A percentile compares a stretch with the other conserved stretches of the same genome.
Conservation (phyloP, 2,329 filamentous ascomycete genomes). For the Cladophialophora yegresii region DNA sequence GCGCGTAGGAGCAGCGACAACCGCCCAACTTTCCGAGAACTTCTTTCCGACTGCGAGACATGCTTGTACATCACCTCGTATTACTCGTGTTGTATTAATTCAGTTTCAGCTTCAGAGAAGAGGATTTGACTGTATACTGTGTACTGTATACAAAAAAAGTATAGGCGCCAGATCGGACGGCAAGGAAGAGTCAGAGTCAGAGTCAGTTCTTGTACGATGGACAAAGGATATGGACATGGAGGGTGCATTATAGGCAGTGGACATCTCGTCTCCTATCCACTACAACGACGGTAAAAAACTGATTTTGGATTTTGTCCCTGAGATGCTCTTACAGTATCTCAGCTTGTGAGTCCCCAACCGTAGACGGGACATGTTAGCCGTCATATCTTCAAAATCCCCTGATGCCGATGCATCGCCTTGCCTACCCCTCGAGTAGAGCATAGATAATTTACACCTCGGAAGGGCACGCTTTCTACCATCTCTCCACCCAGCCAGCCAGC, state of each 20-base stretch:
- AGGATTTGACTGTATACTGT: not conserved
- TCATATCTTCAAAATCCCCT: not conserved
- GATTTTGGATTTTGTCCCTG: not conserved
- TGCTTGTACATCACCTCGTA: not conserved
- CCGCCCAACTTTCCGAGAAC: not conserved
- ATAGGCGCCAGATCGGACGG: not conserved
- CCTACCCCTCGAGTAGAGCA: not conserved
- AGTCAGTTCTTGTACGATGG: not conserved
- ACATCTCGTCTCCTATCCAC: not conserved
- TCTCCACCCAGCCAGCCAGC: not conserved
- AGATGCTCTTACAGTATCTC: not conserved
- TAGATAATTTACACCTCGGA: not conserved
- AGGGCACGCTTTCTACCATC: not conserved
- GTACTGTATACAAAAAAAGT: not conserved
- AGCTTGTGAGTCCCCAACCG: not conserved
- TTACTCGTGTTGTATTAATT: not conserved
- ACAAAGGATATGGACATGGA: not conserved
- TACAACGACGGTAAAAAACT: not conserved
- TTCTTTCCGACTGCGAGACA: not conserved
- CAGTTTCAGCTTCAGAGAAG: not conserved
- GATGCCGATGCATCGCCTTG: not conserved
- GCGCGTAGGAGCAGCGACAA: not conserved
- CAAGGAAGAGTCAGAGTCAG: not conserved
- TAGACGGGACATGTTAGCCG: constrained; percentile 35
- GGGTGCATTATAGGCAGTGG: not conserved